A percentile compares a stretch with the other conserved stretches of the same genome.
These are phyloP conservation scores for Coemansia sp. DNA, from an alignment of 192 early-diverging fungal genomes.

Conservation along the genomic window DNA sequence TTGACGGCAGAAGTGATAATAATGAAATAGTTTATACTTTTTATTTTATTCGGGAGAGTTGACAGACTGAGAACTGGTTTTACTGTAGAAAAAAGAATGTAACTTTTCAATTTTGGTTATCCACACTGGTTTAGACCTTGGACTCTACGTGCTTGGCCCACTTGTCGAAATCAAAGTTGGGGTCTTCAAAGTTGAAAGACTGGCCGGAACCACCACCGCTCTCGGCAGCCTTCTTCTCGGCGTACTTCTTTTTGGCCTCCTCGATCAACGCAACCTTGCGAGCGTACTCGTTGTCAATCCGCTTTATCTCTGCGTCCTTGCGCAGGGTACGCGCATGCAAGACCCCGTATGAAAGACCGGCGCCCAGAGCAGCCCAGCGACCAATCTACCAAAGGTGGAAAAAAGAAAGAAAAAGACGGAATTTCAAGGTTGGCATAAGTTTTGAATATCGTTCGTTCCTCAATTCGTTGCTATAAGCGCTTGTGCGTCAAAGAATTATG, in stretches of 20 bases:
- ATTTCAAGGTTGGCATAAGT: neutral
- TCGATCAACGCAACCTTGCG: slow-evolving; percentile 53
- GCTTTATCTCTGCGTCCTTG: slow-evolving; percentile 33
- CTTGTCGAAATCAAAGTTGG: slow-evolving; percentile 51
- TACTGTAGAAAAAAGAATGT: slow-evolving; percentile 3
- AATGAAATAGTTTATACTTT: slow-evolving; percentile 6
- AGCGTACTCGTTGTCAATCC: slow-evolving; percentile 37
- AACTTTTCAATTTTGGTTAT: slow-evolving; percentile 4
- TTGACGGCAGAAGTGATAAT: slow-evolving; percentile 24
- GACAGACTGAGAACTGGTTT: neutral
- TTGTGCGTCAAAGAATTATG: neutral
- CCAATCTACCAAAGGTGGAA: slow-evolving; percentile 45
- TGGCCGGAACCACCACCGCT: slow-evolving; percentile 7
- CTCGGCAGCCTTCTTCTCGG: slow-evolving; percentile 32
- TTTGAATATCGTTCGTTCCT: neutral
- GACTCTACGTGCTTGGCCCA: slow-evolving; percentile 48
- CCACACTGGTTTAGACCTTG: slow-evolving; percentile 29
- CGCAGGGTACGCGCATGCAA: slow-evolving; percentile 38
- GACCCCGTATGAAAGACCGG: slow-evolving; percentile 51
- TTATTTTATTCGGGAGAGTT: no score
- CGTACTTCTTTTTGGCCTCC: slow-evolving; percentile 53
- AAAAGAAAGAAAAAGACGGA: neutral
- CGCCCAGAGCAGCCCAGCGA: slow-evolving; percentile 48
- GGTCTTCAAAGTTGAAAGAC: slow-evolving; percentile 45
- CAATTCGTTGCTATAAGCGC: neutral